Conservation (phyloP, 2,329 filamentous ascomycete species). For the Endoconidiophora polonica region DNA sequence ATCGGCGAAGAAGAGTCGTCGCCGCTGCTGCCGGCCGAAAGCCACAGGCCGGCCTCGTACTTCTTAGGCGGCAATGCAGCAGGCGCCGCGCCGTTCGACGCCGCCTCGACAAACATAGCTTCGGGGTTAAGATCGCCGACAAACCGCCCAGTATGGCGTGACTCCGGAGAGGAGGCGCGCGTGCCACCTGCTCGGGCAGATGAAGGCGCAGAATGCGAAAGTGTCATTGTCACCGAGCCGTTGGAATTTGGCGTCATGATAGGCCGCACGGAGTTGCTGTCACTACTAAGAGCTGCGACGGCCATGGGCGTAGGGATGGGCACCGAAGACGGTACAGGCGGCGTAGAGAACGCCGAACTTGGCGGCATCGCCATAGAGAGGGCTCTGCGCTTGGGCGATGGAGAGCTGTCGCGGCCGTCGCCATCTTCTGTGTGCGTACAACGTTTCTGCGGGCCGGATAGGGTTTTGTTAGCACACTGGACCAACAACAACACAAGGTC, state of each 20-base stretch:
- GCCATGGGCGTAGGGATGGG: not conserved
- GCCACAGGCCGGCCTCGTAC: constrained; percentile 40
- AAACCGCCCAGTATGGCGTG: constrained; percentile 26
- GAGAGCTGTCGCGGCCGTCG: constrained; percentile 1
- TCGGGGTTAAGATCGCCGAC: constrained; percentile 44
- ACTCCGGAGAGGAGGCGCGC: not conserved
- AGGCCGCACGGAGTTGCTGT: not conserved
- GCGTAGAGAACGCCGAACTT: not conserved
- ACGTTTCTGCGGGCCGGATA: constrained; percentile 22
- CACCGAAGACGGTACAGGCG: not conserved
- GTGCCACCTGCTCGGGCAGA: not conserved
- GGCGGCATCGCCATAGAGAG: constrained; percentile 6
- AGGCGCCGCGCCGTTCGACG: constrained; percentile 22
- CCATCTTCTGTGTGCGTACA: constrained; percentile 23
- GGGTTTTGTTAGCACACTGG: not conserved
- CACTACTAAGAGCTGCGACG: not conserved
- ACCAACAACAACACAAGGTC: not conserved
- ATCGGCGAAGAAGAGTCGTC: constrained; percentile 6
- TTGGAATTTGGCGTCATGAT: too few relatives aligned
- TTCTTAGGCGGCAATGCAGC: constrained; percentile 22
- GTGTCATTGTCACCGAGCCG: not conserved
- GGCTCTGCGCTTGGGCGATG: constrained; percentile 4
- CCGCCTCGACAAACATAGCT: constrained; percentile 40
- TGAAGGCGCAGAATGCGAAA: not conserved
- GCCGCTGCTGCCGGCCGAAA: constrained; percentile 18